phyloP scores from a whole-genome alignment of 352 stramenopile genomes.

The Phytophthora cactorum region DNA sequence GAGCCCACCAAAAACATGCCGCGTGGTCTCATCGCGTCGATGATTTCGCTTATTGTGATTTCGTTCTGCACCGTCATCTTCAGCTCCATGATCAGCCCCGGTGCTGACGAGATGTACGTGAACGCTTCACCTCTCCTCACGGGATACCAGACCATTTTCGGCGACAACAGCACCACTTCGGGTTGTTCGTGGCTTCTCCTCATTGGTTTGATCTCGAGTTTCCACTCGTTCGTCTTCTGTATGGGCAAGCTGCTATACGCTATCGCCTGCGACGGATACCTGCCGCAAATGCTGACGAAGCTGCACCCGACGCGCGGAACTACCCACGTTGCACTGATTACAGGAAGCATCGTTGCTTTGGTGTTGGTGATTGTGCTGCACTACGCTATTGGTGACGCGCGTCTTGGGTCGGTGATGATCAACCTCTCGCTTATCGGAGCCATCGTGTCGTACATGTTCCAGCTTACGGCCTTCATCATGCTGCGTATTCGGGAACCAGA shows the following conservation, averaged over 20 bases:
- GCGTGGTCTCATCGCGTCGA: conserved; percentile 52
- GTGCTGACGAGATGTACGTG: conserved; percentile 49
- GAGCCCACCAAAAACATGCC: conserved; percentile 71
- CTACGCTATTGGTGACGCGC: conserved; percentile 59
- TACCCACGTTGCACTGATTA: conserved; percentile 49
- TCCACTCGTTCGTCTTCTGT: conserved; percentile 80
- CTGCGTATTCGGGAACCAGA: conserved; percentile 59
- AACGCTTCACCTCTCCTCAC: conserved; percentile 55
- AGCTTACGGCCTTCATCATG: conserved; percentile 62
- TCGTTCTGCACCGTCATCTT: conserved; percentile 67
- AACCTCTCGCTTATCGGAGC: conserved; percentile 66
- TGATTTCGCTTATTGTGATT: conserved; percentile 55
- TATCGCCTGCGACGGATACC: conserved; percentile 67
- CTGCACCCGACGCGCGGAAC: conserved; percentile 52
- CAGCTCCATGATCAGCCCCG: conserved; percentile 64
- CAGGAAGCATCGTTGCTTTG: conserved; percentile 45
- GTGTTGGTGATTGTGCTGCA: conserved; percentile 53
- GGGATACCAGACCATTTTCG: conserved; percentile 66
- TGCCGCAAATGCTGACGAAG: conserved; percentile 57
- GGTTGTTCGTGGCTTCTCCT: conserved; percentile 70
- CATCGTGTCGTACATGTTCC: conserved; percentile 68
- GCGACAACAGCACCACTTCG: conserved; percentile 58
- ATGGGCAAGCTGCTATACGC: conserved; percentile 68
- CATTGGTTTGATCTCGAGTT: conserved; percentile 61
- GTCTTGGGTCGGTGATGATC: conserved; percentile 65